phyloP scores from a whole-genome alignment of 345 rosid species.

The Euphorbia tirucalli region DNA sequence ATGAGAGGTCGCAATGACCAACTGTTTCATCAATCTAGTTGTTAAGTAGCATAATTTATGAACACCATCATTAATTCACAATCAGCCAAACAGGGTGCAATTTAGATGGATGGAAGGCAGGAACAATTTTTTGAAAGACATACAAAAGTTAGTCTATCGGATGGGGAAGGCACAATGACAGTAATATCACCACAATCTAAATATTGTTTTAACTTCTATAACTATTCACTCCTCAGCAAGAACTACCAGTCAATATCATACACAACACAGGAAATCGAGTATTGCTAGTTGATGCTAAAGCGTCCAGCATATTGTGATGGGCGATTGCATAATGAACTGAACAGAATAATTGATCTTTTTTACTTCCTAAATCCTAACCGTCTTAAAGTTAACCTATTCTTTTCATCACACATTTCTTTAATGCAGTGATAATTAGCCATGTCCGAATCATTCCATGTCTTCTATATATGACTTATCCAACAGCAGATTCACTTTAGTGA shows the following conservation, averaged over 20 bases:
- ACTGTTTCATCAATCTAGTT: background rate
- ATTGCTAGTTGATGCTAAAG: no score
- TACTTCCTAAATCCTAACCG: background rate
- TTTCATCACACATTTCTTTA: background rate
- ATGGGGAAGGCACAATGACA: no score
- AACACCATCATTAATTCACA: no score
- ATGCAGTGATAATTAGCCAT: background rate
- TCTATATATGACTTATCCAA: background rate
- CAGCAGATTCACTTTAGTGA: background rate
- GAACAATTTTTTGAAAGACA: no score
- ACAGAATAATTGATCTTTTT: background rate
- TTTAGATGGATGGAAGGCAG: no score
- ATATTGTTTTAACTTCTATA: no score
- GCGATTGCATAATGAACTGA: background rate
- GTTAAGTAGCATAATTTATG: background rate
- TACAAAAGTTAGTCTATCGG: no score
- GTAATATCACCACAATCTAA: no score
- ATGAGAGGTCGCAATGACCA: background rate
- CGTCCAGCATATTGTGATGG: no score
- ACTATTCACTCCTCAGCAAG: no score
- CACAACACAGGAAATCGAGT: no score
- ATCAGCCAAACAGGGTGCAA: background rate
- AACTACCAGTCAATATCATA: no score
- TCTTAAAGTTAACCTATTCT: background rate
- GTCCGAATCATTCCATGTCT: background rate